Evolutionary conservation across 441 rosid genomes (phyloP).

Genomic region (Viola pubescens): DNA sequence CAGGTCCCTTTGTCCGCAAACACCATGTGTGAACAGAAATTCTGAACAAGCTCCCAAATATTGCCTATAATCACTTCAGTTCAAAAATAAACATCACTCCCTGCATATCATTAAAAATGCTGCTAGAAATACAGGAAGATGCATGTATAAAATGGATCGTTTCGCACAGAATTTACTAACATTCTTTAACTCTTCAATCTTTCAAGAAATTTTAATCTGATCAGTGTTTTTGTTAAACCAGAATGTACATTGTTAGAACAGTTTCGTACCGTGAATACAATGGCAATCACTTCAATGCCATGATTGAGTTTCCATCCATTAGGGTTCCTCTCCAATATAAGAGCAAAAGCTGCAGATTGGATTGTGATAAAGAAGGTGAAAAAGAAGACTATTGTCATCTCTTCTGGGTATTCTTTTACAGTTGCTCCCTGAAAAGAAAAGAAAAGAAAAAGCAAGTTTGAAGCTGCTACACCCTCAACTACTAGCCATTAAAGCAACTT

Average conservation of each 20-base stretch:
- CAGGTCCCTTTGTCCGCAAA: conserved; percentile 35
- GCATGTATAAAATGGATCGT: no score
- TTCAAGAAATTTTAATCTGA: no score
- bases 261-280: conserved; percentile 30
- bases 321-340: conserved; percentile 23
- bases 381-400: conserved; percentile 37
- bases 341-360: conserved; percentile 27
- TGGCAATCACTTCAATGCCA: conserved; percentile 24
- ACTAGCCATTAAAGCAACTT: no score
- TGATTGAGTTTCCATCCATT: conserved; percentile 34
- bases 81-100: background rate
- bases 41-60: conserved; percentile 30
- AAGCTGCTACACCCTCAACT: no score
- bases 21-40: conserved; percentile 33
- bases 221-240: no score
- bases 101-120: no score
- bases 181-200: no score
- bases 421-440: conserved; percentile 30
- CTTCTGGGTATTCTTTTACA: conserved; percentile 34
- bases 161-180: no score
- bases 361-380: conserved; percentile 32
- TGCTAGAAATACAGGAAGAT: no score
- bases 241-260: no score
- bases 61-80: conserved; percentile 22
- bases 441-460: background rate